phyloP scores from a whole-genome alignment of 2,329 filamentous ascomycete species.

The Colletotrichum sp. region DNA sequence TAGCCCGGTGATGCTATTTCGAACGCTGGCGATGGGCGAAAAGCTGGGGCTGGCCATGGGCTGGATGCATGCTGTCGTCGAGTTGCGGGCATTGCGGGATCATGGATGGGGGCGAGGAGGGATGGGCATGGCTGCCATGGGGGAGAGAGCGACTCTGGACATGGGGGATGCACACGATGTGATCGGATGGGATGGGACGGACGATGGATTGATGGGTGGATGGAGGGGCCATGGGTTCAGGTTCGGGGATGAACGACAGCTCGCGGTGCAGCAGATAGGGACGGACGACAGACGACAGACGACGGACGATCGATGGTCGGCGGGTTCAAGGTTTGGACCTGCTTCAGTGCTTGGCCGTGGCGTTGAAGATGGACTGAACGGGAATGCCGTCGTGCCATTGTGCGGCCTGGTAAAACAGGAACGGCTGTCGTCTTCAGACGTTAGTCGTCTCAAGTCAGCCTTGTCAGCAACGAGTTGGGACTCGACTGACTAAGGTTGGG shows the following conservation, averaged over 20 bases:
- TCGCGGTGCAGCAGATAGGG: background rate
- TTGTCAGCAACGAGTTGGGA: background rate
- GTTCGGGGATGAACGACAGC: background rate
- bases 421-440: conserved; percentile 16
- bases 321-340: background rate
- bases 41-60: background rate
- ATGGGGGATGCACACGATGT: background rate
- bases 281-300: background rate
- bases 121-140: background rate
- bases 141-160: background rate
- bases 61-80: background rate
- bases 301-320: background rate
- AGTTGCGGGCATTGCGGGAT: background rate
- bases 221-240: background rate
- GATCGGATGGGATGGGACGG: background rate
- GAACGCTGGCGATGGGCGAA: background rate
- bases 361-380: background rate
- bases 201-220: background rate
- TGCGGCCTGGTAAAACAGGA: conserved; percentile 8
- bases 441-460: conserved; percentile 17
- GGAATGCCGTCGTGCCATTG: conserved; percentile 16
- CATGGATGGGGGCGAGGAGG: background rate
- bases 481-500: background rate
- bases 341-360: background rate
- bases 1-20: conserved; percentile 16